A percentile compares a stretch with the other conserved stretches of the same genome.
phyloP scores from a whole-genome alignment of 1,139 yeast genomes.

The Nakaseomyces nivariensis region DNA sequence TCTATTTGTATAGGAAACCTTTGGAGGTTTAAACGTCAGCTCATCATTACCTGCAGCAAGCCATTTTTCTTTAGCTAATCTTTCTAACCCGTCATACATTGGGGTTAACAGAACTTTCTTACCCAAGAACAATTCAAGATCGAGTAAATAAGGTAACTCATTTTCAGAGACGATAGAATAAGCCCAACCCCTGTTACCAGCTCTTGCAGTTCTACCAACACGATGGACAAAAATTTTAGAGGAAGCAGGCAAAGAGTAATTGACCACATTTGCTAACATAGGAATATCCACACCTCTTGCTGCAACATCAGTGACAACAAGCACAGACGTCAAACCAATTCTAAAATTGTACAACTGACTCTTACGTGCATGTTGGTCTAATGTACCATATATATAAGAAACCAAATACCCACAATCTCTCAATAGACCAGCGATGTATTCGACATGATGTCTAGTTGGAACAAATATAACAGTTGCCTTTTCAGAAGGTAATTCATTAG shows the following conservation, averaged over 20 bases:
- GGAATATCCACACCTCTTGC: slow-evolving; percentile 99
- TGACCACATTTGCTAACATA: slow-evolving; percentile 84
- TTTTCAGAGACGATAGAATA: slow-evolving; percentile 77
- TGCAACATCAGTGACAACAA: slow-evolving; percentile 97
- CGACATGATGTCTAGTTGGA: slow-evolving; percentile 97
- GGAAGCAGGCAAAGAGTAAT: slow-evolving; percentile 81
- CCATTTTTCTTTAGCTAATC: slow-evolving; percentile 39
- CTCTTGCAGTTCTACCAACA: slow-evolving; percentile 99
- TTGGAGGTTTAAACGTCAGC: slow-evolving; percentile 37
- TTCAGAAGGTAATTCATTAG: slow-evolving; percentile 74
- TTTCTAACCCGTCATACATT: slow-evolving; percentile 55
- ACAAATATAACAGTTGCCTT: slow-evolving; percentile 86
- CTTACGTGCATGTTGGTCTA: slow-evolving; percentile 91
- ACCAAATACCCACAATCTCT: slow-evolving; percentile 75
- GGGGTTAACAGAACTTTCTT: slow-evolving; percentile 62
- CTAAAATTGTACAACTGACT: slow-evolving; percentile 81
- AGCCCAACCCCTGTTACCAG: slow-evolving; percentile 98
- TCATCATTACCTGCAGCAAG: slow-evolving; percentile 32
- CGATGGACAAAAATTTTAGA: slow-evolving; percentile 92
- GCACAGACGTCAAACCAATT: slow-evolving; percentile 65
- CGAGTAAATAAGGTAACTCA: slow-evolving; percentile 84
- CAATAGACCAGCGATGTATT: slow-evolving; percentile 63
- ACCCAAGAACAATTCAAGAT: slow-evolving; percentile 83
- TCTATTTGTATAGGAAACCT: slow-evolving; percentile 61
- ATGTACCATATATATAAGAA: slow-evolving; percentile 85